These are phyloP conservation scores for Panicum miliaceum DNA, from an alignment of 176 grass and related monocot genomes.

Conservation along the genomic window DNA sequence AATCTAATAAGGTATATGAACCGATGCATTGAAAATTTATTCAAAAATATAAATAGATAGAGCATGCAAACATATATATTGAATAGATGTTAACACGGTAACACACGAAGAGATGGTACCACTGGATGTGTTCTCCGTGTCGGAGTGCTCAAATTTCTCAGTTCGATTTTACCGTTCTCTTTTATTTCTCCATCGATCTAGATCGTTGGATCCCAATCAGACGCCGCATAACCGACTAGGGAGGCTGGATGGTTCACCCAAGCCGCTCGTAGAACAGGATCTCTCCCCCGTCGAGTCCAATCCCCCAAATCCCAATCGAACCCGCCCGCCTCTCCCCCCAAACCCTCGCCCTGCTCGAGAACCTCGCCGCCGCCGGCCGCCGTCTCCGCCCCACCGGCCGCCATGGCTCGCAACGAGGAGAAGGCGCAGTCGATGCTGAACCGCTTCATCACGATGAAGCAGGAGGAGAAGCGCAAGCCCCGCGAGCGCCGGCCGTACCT, in stretches of 20 bases:
- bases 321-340: background rate
- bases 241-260: background rate
- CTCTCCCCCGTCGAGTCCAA: background rate
- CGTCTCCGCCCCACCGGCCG: background rate
- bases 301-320: slow-evolving; percentile 1
- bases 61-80: too few species aligned
- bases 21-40: too few species aligned
- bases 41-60: too few species aligned
- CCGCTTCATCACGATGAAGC: slow-evolving; percentile 97
- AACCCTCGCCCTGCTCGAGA: slow-evolving; percentile 41
- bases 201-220: background rate
- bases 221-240: background rate
- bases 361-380: slow-evolving; percentile 33
- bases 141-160: too few species aligned
- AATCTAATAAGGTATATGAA: too few species aligned
- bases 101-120: too few species aligned
- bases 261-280: background rate
- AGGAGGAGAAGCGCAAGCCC: slow-evolving; percentile 97
- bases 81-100: too few species aligned
- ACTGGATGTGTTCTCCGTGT: too few species aligned
- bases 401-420: slow-evolving; percentile 98
- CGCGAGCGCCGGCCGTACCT: slow-evolving; percentile 93
- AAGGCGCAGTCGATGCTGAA: slow-evolving; percentile 99
- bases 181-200: background rate
- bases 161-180: too few species aligned